phyloP scores from a whole-genome alignment of 495 filamentous ascomycete species.

The Hypoxylon perforatum region DNA sequence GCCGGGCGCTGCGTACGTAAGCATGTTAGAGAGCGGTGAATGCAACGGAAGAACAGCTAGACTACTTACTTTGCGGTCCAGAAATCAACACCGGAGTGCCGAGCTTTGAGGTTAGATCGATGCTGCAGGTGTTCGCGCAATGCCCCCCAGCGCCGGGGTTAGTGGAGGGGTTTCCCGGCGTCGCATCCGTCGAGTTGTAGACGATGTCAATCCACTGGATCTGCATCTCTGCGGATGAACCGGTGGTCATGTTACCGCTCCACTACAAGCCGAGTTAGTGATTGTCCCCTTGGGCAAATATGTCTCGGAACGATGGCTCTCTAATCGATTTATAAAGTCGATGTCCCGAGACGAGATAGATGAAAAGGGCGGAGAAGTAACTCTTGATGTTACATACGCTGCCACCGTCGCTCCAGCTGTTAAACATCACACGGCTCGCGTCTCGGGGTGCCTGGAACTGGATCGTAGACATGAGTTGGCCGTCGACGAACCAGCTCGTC shows the following conservation, averaged over 20 bases:
- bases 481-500: conserved; percentile 72
- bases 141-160: conserved; percentile 38
- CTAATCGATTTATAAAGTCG: no score
- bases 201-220: conserved; percentile 80
- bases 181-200: conserved; percentile 66
- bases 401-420: conserved; percentile 81
- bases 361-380: no score
- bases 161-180: conserved; percentile 22
- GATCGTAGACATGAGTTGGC: conserved; percentile 63
- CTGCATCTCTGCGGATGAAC: conserved; percentile 70
- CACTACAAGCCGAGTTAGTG: conserved; percentile 49
- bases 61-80: conserved; percentile 36
- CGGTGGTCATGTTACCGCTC: conserved; percentile 74
- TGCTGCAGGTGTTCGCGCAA: conserved; percentile 59
- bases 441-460: conserved; percentile 70
- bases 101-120: conserved; percentile 57
- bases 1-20: conserved; percentile 11
- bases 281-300: no score
- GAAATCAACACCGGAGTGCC: conserved; percentile 60
- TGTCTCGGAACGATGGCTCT: no score
- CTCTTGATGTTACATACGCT: conserved; percentile 1
- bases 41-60: no score
- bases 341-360: no score
- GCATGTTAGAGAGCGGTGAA: neutral
- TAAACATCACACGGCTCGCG: conserved; percentile 69